Base-by-base conservation (phyloP, 176 grass and related monocot genomes). In the Avena atlantica region DNA sequence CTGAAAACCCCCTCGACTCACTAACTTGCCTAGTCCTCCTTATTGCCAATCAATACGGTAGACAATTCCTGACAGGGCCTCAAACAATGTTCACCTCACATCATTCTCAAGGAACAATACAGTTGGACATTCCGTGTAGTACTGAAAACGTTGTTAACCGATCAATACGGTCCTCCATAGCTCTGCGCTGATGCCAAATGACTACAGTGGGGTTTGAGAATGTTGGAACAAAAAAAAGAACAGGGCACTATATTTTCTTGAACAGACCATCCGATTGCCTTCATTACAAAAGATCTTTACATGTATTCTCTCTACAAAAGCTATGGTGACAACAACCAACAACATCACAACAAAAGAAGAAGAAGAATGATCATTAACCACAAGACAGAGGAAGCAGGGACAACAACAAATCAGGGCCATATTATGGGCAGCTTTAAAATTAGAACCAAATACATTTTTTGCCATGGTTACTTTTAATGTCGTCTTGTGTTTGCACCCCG, bases 401-500 rank as follows among this genome's bases (percentile, higher is more conserved):
- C 66, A 66, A 84, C 64, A 90, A 73, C 70, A 89, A 89, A 89
- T 86, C 87, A 87, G 81, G 58, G 86, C 78, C 70, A 87, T 84
- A 88, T 84, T 89, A 80, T 74, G 65, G 87, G 85, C 76, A 76
- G 70, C 85, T 88, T 85, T 56, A 81, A 84, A 91, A 96, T 93
- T 90, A 91, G 77, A 94, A 89, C 69, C 81, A 94, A 92, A 87
- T 86, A 89, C 83, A 94, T 83, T 78, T 79, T 85, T 55, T 89
- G 37, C 51, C 45, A 62, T 53, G 23, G 47, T 75, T 75, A 87
- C 84, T 93, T 98, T 93, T 98, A 96, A 70, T 92, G 91, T 16
- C 92, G 93, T 96, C 97, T 99, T 55, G 89, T 86, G 89, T 94
- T 99, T 80, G 92, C 93, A 81, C 78, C 86, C 61, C 94, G 92